Conservation (phyloP, 768 basidiomycete genomes). For the Clitopilus hobsonii region DNA sequence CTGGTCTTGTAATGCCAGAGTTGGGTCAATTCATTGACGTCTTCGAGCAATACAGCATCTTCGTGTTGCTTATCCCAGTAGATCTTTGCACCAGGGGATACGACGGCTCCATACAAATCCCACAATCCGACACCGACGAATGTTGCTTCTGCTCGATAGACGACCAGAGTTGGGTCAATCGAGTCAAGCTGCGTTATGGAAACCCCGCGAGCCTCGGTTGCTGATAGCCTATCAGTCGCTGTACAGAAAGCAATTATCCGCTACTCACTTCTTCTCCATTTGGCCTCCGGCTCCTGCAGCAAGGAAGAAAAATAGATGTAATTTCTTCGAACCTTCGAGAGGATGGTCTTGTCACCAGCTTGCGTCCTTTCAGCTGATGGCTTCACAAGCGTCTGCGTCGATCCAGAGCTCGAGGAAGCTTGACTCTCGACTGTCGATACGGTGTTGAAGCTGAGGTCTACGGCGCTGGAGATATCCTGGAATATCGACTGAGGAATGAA, state of each 20-base stretch:
- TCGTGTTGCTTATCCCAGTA: conserved; percentile 92
- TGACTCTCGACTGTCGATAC: conserved; percentile 55
- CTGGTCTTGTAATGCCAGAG: conserved; percentile 92
- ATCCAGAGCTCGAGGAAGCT: conserved; percentile 30
- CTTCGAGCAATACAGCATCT: conserved; percentile 80
- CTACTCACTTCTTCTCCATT: conserved; percentile 86
- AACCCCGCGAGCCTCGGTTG: conserved; percentile 83
- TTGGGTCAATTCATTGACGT: conserved; percentile 86
- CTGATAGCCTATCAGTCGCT: conserved; percentile 29
- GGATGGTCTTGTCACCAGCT: conserved; percentile 76
- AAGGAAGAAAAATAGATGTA: conserved; percentile 98
- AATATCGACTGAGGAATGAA: conserved; percentile 58
- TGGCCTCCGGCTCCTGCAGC: conserved; percentile 95
- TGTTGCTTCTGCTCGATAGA: conserved; percentile 94
- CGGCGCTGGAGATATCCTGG: conserved; percentile 69
- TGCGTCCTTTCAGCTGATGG: conserved; percentile 42
- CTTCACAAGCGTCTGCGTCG: conserved; percentile 27
- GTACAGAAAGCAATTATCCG: conserved; percentile 3
- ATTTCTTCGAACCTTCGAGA: conserved; percentile 81
- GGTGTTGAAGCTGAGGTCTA: conserved; percentile 64
- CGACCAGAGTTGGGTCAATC: conserved; percentile 93
- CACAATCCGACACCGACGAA: conserved; percentile 95
- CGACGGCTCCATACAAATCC: conserved; percentile 87
- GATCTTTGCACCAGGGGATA: conserved; percentile 76
- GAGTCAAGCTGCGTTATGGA: conserved; percentile 94